These are phyloP conservation scores for Plasmodiophora brassicae DNA, from an alignment of 208 protist genomes.

Conservation along the genomic window DNA sequence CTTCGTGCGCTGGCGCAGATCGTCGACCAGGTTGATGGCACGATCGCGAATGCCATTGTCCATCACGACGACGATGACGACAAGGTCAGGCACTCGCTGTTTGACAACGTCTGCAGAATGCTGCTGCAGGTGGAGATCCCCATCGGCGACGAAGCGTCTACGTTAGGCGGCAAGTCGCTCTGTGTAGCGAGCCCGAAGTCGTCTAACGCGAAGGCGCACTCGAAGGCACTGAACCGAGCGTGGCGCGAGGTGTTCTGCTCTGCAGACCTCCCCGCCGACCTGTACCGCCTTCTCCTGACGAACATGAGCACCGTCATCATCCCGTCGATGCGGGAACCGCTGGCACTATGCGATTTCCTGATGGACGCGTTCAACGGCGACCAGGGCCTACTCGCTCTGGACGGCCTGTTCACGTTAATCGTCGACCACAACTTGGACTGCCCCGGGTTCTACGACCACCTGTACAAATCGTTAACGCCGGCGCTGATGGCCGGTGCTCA, in stretches of 20 bases:
- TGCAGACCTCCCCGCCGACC: background rate
- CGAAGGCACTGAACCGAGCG: background rate
- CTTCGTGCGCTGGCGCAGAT: background rate
- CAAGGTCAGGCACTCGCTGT: background rate
- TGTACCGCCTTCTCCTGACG: background rate
- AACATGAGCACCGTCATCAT: background rate
- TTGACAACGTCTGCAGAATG: background rate
- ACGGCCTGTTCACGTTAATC: background rate
- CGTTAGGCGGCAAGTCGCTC: background rate
- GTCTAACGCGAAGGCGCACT: background rate
- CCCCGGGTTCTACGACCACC: slow-evolving; percentile 18
- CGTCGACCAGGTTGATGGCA: background rate
- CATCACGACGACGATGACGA: background rate
- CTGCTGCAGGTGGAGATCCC: background rate
- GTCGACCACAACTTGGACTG: slow-evolving; percentile 4
- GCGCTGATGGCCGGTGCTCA: background rate
- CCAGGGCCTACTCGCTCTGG: background rate
- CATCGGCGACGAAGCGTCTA: background rate
- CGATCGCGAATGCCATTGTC: background rate
- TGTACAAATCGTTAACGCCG: background rate
- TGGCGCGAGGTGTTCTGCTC: background rate
- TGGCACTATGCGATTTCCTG: slow-evolving; percentile 20
- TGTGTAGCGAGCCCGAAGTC: background rate
- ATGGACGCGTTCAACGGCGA: background rate
- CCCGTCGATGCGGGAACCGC: background rate